phyloP scores from a whole-genome alignment of 202 grass and related monocot genomes.

The Setaria viridis region DNA sequence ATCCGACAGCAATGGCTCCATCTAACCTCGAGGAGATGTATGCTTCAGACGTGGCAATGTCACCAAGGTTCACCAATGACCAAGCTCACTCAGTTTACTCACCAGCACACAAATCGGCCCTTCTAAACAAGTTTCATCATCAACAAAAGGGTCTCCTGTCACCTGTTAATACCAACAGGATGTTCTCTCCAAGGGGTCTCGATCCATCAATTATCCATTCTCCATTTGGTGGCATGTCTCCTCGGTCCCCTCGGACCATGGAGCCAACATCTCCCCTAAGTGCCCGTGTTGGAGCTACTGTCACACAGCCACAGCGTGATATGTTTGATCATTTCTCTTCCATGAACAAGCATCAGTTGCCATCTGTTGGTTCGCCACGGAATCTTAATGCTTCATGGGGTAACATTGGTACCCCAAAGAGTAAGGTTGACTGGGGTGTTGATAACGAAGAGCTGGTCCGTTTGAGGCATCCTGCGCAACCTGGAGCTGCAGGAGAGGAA shows the following conservation, averaged over 20 bases:
- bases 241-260: slow-evolving; percentile 52
- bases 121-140: slow-evolving; percentile 84
- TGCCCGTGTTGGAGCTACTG: slow-evolving; percentile 42
- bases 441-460: slow-evolving; percentile 63
- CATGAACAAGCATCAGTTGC: slow-evolving; percentile 48
- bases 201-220: slow-evolving; percentile 52
- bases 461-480: slow-evolving; percentile 38
- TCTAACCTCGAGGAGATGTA: slow-evolving; percentile 81
- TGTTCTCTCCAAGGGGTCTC: slow-evolving; percentile 58
- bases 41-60: slow-evolving; percentile 66
- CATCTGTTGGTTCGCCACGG: slow-evolving; percentile 46
- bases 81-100: slow-evolving; percentile 66
- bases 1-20: slow-evolving; percentile 55
- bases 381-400: slow-evolving; percentile 64
- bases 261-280: slow-evolving; percentile 68
- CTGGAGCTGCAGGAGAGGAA: slow-evolving; percentile 50
- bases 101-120: slow-evolving; percentile 73
- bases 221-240: slow-evolving; percentile 62
- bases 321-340: slow-evolving; percentile 59
- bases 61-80: slow-evolving; percentile 73
- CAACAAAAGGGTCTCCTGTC: slow-evolving; percentile 75
- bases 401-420: slow-evolving; percentile 59
- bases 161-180: slow-evolving; percentile 74
- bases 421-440: slow-evolving; percentile 75
- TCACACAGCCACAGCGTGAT: slow-evolving; percentile 59